phyloP scores from a whole-genome alignment of 176 grass and related monocot species.

The Bolboschoenus planiculmis region DNA sequence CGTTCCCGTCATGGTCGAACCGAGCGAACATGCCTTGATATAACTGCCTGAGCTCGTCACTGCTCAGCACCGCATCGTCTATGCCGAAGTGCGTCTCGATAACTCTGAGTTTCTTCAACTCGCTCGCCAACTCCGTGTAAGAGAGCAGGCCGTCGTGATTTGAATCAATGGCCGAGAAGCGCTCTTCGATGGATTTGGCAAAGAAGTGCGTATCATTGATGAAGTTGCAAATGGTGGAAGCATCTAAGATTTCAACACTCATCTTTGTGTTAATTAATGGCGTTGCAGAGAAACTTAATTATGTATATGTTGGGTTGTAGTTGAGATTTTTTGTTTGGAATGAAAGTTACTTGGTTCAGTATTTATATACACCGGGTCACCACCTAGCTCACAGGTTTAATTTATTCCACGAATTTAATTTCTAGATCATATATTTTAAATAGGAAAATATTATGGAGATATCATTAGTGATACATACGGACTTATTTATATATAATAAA shows the following conservation, averaged over 20 bases:
- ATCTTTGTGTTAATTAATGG: no score
- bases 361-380: neutral
- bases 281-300: no score
- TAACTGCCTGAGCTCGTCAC: neutral
- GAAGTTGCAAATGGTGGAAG: conserved; percentile 20
- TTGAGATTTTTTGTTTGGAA: neutral
- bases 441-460: no score
- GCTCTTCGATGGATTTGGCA: conserved; percentile 14
- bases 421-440: neutral
- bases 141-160: conserved; percentile 23
- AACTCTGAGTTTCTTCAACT: conserved; percentile 30
- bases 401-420: neutral
- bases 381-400: neutral
- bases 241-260: conserved; percentile 30
- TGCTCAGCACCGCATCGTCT: neutral
- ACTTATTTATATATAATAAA: no score
- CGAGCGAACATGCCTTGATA: conserved; percentile 6
- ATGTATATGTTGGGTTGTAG: no score
- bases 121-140: conserved; percentile 3
- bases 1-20: conserved; percentile 29
- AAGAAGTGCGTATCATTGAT: conserved; percentile 15
- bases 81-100: conserved; percentile 26
- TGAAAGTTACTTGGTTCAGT: neutral
- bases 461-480: no score
- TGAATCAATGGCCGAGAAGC: conserved; percentile 11